Base-by-base conservation (phyloP, 2,329 filamentous ascomycete species). In the Drechslera avenae region DNA sequence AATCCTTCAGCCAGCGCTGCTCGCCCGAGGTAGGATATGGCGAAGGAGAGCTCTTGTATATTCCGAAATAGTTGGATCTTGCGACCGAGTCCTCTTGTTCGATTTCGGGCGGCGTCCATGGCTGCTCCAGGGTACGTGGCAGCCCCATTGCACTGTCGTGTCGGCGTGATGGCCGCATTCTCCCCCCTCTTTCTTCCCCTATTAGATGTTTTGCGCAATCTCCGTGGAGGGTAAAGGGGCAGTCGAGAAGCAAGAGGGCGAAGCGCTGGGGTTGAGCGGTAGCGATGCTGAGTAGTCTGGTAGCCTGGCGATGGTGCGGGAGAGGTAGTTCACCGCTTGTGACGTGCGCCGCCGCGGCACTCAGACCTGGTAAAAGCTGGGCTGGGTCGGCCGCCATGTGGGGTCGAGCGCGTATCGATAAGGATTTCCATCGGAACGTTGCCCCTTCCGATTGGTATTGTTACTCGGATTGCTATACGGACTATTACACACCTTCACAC, bases 81-180 rank as follows among this genome's bases (percentile, higher is more conserved):
- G 31, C 43, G 47, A 23, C 44, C 51, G 42, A 50, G 52, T 7
- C 46, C 40, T 9, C 48, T 33, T 49, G 51, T 23, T 67, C 66
- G 17, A 54, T 54, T 12, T 70, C 63, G 8, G 69, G 69, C 40
- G 69, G 69, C 36, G 69, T 72, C 57, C 58, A 69, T 26, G 67
- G 69, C 21, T 63, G 66, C 31, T 57, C 53, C 28, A 60, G 48
- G 47, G 57, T 54, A 32, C 54, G 52, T 18, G 61, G 57, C 10
- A 64, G 52, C 36, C 60, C 57, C 61, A 65, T 61, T 36, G 58
- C 49, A 59, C 46, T 54, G 30, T 51, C 39, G 54, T 50, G 39
- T 23, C 44, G 43, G 49, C 49, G 45, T 33, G 45, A 31, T 7
- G 45, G 45, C 55, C 54, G 52, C 58, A 56, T 62, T 23, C n/a